Base-by-base conservation (phyloP, 1,284 basidiomycete genomes). In the Porogramme epimiltina region DNA sequence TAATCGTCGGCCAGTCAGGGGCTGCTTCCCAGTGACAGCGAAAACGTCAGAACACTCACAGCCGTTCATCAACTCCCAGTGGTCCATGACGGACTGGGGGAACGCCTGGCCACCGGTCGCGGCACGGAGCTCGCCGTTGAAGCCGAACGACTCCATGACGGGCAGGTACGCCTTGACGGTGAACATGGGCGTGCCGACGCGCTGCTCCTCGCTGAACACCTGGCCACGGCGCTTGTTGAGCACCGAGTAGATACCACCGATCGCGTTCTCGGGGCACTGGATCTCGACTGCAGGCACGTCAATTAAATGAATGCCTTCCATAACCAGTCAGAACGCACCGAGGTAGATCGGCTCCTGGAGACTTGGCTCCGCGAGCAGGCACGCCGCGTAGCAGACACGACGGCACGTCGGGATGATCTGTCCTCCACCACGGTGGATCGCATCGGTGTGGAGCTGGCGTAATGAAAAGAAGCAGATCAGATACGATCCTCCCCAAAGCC, bases 371-470 rank as follows among this genome's bases (percentile, higher is more conserved):
- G 96, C 93, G 64, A 99, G 89, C 65, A 99, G 73, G 72, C 93
- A 90, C 47, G 96, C 93, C 64, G 97, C 97, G 76, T 98, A 98
- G 71, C 89, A 90, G 65, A 92, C 97, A 75, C 97, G 95, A 77
- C 97, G 91, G 73, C 89, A 91, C 25, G 92, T 94, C 52, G 95
- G 95, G 74, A 98, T 97, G 69, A 98, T 84, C 76, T 99, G 96
- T 73, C 96, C 96, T 82, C 95, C 95, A 76, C 97, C 97, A 81
- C 97, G 93, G 78, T 99, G 97, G 70, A 99, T 99, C 62, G 97
- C 95, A 81, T 99, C 97, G 69, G 96, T 84, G 77, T 98, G 96
- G 54, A 99, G 83, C 89, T 93, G 68, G 40, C 45, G 42, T 20
- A n/a, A n/a, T 23, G 38, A 46, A 45, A 4, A 48, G 28, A 42